Evolutionary conservation across 805 yeast species (phyloP).

Genomic region (Hermanozyma aechmeae): DNA sequence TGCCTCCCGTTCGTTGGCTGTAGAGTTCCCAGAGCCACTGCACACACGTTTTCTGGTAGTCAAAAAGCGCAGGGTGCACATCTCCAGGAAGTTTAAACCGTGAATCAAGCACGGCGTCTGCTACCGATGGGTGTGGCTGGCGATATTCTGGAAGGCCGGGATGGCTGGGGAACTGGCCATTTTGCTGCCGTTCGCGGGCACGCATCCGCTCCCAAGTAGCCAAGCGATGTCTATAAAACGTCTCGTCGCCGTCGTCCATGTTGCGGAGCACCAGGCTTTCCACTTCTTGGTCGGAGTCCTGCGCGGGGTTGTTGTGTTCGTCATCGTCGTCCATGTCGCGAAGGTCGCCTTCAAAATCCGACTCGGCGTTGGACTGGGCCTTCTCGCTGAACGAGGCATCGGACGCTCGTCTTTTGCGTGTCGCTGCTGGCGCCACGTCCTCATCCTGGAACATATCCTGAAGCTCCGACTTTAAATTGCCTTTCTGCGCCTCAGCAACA

Average conservation of each 20-base stretch:
- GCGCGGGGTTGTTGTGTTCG: background rate
- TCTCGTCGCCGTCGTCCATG: constrained; percentile 78
- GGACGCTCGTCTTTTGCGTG: too few species aligned
- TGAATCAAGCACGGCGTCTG: constrained; percentile 68
- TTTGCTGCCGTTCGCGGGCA: too few species aligned
- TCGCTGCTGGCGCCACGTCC: too few species aligned
- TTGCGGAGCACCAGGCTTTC: constrained; percentile 15
- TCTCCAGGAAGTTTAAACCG: constrained; percentile 82
- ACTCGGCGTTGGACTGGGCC: too few species aligned
- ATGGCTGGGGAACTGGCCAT: too few species aligned
- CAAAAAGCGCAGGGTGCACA: constrained; percentile 75
- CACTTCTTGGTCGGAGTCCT: background rate
- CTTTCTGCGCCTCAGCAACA: too few species aligned
- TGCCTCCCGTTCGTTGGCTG: constrained; percentile 86
- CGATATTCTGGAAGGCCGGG: constrained; percentile 47
- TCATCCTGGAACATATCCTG: too few species aligned
- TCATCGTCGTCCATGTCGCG: background rate
- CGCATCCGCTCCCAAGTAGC: too few species aligned
- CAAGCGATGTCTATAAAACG: too few species aligned
- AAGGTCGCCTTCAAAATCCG: constrained; percentile 3
- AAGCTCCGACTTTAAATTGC: too few species aligned
- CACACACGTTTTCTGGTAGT: constrained; percentile 92
- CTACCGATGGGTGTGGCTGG: constrained; percentile 65
- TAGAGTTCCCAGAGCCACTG: constrained; percentile 97
- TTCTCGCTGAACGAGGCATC: too few species aligned